A percentile compares a stretch with the other conserved stretches of the same genome.
Evolutionary conservation across 257 asterid species (phyloP).

Genomic region (Solanum rostratum): DNA sequence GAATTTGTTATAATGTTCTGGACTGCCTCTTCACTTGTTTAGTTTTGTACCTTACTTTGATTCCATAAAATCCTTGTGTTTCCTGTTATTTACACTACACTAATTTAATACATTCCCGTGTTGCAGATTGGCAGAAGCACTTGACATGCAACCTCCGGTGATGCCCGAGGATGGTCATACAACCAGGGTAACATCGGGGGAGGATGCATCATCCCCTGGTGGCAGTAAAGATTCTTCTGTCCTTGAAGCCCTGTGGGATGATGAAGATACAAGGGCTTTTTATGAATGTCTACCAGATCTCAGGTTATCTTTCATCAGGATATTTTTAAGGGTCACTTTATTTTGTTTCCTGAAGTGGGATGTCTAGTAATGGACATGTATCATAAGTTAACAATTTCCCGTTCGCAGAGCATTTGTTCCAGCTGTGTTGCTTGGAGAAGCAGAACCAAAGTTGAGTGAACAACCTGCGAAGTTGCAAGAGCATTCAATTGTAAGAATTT

Average conservation of each 20-base stretch:
- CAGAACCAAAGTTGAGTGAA: constrained; percentile 70
- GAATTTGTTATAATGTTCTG: not conserved
- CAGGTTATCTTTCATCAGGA: constrained; percentile 34
- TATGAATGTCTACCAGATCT: constrained; percentile 95
- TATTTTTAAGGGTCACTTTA: constrained; percentile 1
- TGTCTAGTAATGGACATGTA: not conserved
- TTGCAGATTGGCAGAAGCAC: constrained; percentile 90
- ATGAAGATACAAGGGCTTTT: constrained; percentile 95
- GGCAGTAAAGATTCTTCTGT: constrained; percentile 70
- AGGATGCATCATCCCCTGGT: constrained; percentile 60
- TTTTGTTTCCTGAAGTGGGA: constrained; percentile 1
- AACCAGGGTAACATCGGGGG: constrained; percentile 90
- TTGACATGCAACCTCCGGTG: constrained; percentile 92
- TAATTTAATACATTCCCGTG: not conserved
- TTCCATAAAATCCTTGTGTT: constrained; percentile 5
- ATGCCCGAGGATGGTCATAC: constrained; percentile 99
- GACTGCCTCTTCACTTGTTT: not conserved
- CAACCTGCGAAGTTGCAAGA: constrained; percentile 77
- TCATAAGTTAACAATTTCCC: constrained; percentile 1
- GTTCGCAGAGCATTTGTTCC: constrained; percentile 93
- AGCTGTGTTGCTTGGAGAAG: constrained; percentile 94
- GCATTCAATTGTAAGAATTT: constrained; percentile 49
- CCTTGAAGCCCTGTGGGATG: constrained; percentile 92
- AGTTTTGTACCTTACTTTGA: not conserved
- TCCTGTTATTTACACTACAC: not conserved